These are phyloP conservation scores for Panicum hallii DNA, from an alignment of 202 grass and related monocot species.

Conservation along the genomic window DNA sequence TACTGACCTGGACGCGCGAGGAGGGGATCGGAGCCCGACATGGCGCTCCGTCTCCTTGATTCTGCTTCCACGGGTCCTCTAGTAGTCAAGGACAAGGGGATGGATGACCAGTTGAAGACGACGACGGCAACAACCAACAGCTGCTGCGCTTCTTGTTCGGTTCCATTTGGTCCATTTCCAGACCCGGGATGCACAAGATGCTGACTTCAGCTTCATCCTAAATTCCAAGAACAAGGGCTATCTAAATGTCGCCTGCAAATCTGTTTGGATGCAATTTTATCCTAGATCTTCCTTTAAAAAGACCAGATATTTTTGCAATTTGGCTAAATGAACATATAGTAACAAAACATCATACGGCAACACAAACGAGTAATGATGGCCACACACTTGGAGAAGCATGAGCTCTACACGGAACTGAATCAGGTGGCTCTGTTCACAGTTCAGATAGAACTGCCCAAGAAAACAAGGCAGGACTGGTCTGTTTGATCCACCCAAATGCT, in stretches of 20 bases:
- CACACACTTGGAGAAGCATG: neutral
- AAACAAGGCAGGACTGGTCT: neutral
- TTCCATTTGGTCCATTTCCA: neutral
- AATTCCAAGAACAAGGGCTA: neutral
- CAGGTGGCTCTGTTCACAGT: neutral
- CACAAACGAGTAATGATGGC: neutral
- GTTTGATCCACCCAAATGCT: neutral
- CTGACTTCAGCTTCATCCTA: neutral
- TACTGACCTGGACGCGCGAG: conserved; percentile 39
- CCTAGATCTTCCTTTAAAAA: neutral
- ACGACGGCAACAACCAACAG: neutral
- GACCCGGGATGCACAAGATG: neutral
- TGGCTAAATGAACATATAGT: neutral
- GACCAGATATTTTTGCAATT: neutral
- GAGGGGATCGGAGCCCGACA: conserved; percentile 38
- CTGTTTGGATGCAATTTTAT: neutral
- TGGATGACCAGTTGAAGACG: neutral
- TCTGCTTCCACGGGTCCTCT: neutral
- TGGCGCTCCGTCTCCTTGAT: neutral
- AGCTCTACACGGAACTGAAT: neutral
- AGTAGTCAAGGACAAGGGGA: neutral
- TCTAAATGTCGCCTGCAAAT: neutral
- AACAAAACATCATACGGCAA: neutral
- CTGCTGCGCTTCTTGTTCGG: neutral
- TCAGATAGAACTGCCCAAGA: neutral